Evolutionary conservation across 805 yeast species (phyloP), one percentile per base, ranked within the genome.

Genomic region (Dipodascus albidus): DNA sequence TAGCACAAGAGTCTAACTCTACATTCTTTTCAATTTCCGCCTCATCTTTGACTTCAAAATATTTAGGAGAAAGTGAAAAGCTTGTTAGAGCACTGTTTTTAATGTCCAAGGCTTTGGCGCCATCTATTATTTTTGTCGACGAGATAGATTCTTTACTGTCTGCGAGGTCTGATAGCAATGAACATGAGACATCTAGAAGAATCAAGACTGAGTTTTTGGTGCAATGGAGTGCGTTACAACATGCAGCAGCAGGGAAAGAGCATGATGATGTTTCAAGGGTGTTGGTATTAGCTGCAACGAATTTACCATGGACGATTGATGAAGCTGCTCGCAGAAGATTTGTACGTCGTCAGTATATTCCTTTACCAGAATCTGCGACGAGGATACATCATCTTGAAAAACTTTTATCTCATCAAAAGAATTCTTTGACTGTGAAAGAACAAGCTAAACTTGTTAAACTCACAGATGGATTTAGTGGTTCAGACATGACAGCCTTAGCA

Each of bases 251-350:
- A 58, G 88, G 87, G 1, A 76, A 81, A 50, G 84, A 81, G 50
- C 78, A 73, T 54, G 65, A 62, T 20, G 70, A 70, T 47, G 69
- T 67, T 3, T 80, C 80, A 50, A 74, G 97, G 52, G 98, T 91
- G 2, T 72, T 93, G 41, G 95, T 91, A 2, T 70, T 93, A 44
- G 98, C 96, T 0, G 97, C 98, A 1, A 91, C 98, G 0, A 93
- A 91, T 66, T 67, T 91, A 57, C 99, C 99, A 0, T 91, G 99
- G 99, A 85, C 88, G 1, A 89, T 87, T 56, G 99, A 91, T 67
- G 98, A 93, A 63, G 97, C 97, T 1, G 97, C 98, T 0, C 74
- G 97, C 62, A 78, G 98, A 66, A 75, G 98, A 57, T 91, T 91
- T 69, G 95, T 87, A 3, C 79, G 95, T 62, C 74, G 97, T 51